Percentiles rank a stretch among this genome's conserved stretches.
Evolutionary conservation across 768 basidiomycete species (phyloP).

Genomic region (Porphyrellus cyaneotinctus): DNA sequence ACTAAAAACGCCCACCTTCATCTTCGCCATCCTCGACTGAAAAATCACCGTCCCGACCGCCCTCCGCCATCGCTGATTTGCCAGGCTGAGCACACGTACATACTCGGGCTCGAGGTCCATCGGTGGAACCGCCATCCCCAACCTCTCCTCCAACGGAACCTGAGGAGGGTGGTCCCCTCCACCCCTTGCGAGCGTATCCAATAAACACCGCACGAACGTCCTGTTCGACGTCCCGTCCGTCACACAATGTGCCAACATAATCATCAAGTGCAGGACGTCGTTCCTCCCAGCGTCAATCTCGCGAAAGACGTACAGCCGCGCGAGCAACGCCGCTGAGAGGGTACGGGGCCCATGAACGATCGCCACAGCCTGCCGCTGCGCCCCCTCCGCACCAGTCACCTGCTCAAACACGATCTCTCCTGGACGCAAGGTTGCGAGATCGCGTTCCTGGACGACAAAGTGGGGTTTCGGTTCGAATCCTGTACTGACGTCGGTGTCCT

Average conservation of each 20-base stretch:
- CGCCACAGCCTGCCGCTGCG: constrained; percentile 23
- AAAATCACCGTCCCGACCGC: constrained; percentile 41
- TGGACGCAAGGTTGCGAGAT: constrained; percentile 28
- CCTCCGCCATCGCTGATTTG: constrained; percentile 43
- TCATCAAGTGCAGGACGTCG: constrained; percentile 38
- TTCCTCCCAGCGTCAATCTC: constrained; percentile 31
- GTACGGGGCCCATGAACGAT: constrained; percentile 34
- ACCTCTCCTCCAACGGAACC: constrained; percentile 34
- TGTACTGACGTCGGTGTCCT: neutral
- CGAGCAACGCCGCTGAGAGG: constrained; percentile 42
- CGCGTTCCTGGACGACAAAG: constrained; percentile 42
- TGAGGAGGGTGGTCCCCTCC: constrained; percentile 1
- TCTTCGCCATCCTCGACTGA: constrained; percentile 30
- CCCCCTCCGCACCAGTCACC: constrained; percentile 35
- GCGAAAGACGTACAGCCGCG: constrained; percentile 40
- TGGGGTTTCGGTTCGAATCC: neutral
- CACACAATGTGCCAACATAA: constrained; percentile 46
- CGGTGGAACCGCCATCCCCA: constrained; percentile 39
- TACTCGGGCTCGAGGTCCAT: constrained; percentile 35
- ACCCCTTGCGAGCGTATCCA: constrained; percentile 36
- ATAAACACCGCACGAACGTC: constrained; percentile 41
- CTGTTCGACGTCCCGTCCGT: constrained; percentile 45
- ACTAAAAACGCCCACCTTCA: constrained; percentile 31
- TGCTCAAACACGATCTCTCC: constrained; percentile 38
- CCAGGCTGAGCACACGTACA: constrained; percentile 26